Evolutionary conservation across 768 basidiomycete species (phyloP).

Genomic region (Termitomyces sp.): DNA sequence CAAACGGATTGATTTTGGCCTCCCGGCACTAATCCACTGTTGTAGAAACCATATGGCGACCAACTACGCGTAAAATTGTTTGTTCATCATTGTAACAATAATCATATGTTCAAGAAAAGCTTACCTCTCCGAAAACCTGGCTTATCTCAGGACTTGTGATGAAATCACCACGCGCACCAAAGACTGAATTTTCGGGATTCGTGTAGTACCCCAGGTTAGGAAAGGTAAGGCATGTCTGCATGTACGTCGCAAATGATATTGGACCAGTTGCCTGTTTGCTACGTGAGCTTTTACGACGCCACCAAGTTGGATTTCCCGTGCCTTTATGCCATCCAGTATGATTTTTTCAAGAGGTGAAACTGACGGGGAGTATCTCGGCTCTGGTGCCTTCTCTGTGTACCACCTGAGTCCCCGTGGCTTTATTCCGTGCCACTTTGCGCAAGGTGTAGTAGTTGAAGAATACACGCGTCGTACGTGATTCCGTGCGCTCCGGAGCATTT

Average conservation of each 20-base stretch:
- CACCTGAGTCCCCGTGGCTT: neutral
- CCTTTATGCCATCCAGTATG: constrained; percentile 69
- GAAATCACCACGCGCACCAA: constrained; percentile 88
- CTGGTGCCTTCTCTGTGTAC: constrained; percentile 9
- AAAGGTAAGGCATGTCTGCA: constrained; percentile 87
- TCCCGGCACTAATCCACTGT: constrained; percentile 58
- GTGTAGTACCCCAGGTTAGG: constrained; percentile 93
- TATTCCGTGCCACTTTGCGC: neutral
- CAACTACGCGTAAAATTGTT: constrained; percentile 44
- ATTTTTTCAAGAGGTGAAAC: constrained; percentile 55
- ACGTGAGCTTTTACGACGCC: constrained; percentile 2
- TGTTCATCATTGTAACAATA: constrained; percentile 32
- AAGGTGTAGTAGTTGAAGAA: neutral
- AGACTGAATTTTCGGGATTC: constrained; percentile 63
- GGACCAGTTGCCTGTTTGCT: constrained; percentile 75
- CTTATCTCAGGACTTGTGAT: constrained; percentile 96
- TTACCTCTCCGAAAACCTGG: constrained; percentile 94
- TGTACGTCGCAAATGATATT: constrained; percentile 82
- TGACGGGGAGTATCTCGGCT: constrained; percentile 5
- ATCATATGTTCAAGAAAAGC: constrained; percentile 14
- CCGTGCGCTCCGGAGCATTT: constrained; percentile 5
- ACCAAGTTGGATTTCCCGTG: constrained; percentile 18
- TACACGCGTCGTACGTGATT: neutral
- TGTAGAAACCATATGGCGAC: constrained; percentile 82
- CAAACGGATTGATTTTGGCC: constrained; percentile 49